phyloP scores from a whole-genome alignment of 768 basidiomycete species.

The Crucibulum laeve region DNA sequence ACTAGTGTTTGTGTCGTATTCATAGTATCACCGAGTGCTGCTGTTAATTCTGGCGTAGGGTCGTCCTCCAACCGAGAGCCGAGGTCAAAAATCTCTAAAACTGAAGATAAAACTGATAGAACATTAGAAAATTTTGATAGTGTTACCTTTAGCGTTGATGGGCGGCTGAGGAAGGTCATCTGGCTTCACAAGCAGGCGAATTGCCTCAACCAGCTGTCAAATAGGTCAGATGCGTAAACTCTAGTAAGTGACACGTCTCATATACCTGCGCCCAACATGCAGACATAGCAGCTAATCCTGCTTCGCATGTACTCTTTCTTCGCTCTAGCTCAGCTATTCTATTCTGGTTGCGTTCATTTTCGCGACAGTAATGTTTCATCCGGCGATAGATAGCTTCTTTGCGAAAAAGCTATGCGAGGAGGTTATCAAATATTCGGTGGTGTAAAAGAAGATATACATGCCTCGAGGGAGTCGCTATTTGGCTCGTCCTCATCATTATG shows the following conservation, averaged over 20 bases:
- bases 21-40: conserved; percentile 50
- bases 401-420: conserved; percentile 58
- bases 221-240: conserved; percentile 3
- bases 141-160: conserved; percentile 37
- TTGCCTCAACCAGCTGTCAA: conserved; percentile 59
- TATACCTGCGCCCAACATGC: conserved; percentile 78
- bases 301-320: conserved; percentile 63
- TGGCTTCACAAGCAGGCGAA: conserved; percentile 52
- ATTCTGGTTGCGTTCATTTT: conserved; percentile 60
- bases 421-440: conserved; percentile 7
- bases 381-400: conserved; percentile 84
- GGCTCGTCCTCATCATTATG: conserved; percentile 40
- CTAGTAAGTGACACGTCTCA: conserved; percentile 4
- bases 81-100: conserved; percentile 43
- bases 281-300: conserved; percentile 67
- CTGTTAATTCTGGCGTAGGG: conserved; percentile 28
- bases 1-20: conserved; percentile 58
- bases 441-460: conserved; percentile 22
- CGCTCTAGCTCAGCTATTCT: conserved; percentile 63
- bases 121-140: conserved; percentile 2
- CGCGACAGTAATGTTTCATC: conserved; percentile 79
- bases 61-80: conserved; percentile 34
- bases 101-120: conserved; percentile 1
- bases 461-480: conserved; percentile 61
- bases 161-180: conserved; percentile 42